Percentiles rank a stretch among this genome's conserved stretches.
Evolutionary conservation across 495 filamentous ascomycete species (phyloP).

Genomic region (Pseudevernia furfuracea): DNA sequence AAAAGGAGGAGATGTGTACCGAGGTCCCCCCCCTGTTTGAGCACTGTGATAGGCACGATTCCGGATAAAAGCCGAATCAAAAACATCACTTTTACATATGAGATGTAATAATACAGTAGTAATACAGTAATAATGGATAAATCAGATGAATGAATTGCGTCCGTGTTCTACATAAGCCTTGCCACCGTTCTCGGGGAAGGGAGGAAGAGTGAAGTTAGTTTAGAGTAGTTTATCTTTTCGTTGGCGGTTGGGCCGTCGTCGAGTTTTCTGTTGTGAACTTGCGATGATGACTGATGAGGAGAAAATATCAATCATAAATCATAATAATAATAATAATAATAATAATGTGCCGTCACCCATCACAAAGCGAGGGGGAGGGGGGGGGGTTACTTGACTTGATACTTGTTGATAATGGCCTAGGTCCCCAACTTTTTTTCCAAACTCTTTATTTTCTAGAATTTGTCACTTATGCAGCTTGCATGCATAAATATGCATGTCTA

Average conservation of each 20-base stretch:
- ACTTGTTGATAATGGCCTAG: not conserved
- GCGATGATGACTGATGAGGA: not conserved
- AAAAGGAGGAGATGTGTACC: not conserved
- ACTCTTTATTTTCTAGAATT: not conserved
- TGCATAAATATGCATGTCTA: not conserved
- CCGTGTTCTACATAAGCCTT: not conserved
- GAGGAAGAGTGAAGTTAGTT: not conserved
- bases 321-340: not conserved
- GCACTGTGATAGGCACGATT: constrained; percentile 3
- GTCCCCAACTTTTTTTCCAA: not conserved
- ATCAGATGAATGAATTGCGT: too few relatives aligned
- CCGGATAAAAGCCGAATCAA: not conserved
- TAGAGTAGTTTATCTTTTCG: not conserved
- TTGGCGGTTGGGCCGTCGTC: not conserved
- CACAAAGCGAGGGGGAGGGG: not conserved
- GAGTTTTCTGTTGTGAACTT: too few relatives aligned
- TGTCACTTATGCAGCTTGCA: constrained; percentile 6
- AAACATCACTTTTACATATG: too few relatives aligned
- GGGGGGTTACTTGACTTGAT: too few relatives aligned
- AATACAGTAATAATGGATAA: too few relatives aligned
- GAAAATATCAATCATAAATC: not conserved
- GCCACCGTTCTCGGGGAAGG: constrained; percentile 4
- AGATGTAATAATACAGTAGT: too few relatives aligned
- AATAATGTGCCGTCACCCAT: too few relatives aligned
- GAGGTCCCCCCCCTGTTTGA: not conserved